phyloP scores from a whole-genome alignment of 306 rosid species.

The Mimosa pudica region DNA sequence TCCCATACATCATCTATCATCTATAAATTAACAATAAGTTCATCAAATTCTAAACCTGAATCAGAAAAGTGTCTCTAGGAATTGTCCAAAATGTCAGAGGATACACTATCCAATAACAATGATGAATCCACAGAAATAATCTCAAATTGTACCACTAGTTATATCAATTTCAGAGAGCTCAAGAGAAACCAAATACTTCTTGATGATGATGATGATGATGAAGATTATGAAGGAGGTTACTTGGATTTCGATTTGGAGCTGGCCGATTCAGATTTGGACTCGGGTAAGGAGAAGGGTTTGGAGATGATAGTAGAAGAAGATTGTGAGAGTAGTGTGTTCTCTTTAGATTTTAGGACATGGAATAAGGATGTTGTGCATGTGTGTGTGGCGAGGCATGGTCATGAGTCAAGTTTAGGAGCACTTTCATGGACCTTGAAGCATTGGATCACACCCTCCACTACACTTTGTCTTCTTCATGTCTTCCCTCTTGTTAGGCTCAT shows the following conservation, averaged over 20 bases:
- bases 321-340: slow-evolving; percentile 28
- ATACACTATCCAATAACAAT: neutral
- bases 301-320: slow-evolving; percentile 1
- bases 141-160: neutral
- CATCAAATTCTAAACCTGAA: neutral
- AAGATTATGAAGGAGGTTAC: neutral
- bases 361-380: neutral
- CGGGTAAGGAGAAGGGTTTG: neutral
- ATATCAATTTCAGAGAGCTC: neutral
- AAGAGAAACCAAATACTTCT: neutral
- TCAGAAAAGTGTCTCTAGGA: neutral
- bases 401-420: slow-evolving; percentile 7
- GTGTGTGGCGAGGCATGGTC: neutral
- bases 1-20: neutral
- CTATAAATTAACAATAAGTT: neutral
- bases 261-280: neutral
- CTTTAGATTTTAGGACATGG: neutral
- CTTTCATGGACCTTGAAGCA: slow-evolving; percentile 27
- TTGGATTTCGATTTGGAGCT: neutral
- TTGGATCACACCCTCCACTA: neutral
- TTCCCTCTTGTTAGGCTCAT: slow-evolving; percentile 18
- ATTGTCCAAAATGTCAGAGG: neutral
- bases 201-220: neutral
- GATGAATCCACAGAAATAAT: neutral
- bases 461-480: slow-evolving; percentile 15